Percentiles rank a stretch among this genome's conserved stretches.
Evolutionary conservation across 1,284 basidiomycete genomes (phyloP).

Genomic region (Porogramme epimiltina): DNA sequence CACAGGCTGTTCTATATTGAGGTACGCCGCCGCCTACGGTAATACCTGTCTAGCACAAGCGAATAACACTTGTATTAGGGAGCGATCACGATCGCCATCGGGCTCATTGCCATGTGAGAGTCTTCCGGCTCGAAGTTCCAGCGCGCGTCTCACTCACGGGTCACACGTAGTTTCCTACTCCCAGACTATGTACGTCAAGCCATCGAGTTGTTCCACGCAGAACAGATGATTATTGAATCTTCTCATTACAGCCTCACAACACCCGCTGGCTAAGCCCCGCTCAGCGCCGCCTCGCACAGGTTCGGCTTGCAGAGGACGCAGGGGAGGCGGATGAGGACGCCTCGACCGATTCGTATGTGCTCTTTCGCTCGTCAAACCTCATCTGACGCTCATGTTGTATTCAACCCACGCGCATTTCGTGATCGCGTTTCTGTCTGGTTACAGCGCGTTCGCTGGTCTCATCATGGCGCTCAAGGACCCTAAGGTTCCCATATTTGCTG

Average conservation of each 20-base stretch:
- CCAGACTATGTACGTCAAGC: constrained; percentile 64
- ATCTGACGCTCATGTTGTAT: no score
- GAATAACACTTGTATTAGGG: constrained; percentile 41
- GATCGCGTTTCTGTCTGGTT: not conserved
- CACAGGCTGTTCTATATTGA: constrained; percentile 70
- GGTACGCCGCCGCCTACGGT: constrained; percentile 38
- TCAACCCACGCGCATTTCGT: not conserved
- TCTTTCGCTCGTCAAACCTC: not conserved
- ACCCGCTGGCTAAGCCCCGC: constrained; percentile 62
- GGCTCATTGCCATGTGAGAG: constrained; percentile 58
- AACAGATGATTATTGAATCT: no score
- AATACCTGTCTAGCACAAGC: not conserved
- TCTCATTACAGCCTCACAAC: constrained; percentile 55
- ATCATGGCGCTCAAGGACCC: constrained; percentile 62
- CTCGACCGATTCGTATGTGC: constrained; percentile 51
- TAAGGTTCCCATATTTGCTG: constrained; percentile 60
- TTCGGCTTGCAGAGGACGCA: constrained; percentile 73
- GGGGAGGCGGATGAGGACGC: constrained; percentile 70
- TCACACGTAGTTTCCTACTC: constrained; percentile 42
- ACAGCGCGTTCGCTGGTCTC: constrained; percentile 56
- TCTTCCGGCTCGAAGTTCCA: no score
- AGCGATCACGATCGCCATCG: constrained; percentile 55
- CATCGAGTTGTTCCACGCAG: no score
- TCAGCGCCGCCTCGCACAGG: constrained; percentile 68
- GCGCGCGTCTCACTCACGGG: no score